phyloP scores from a whole-genome alignment of 352 stramenopile genomes.

The Paralagenidium karlingii region DNA sequence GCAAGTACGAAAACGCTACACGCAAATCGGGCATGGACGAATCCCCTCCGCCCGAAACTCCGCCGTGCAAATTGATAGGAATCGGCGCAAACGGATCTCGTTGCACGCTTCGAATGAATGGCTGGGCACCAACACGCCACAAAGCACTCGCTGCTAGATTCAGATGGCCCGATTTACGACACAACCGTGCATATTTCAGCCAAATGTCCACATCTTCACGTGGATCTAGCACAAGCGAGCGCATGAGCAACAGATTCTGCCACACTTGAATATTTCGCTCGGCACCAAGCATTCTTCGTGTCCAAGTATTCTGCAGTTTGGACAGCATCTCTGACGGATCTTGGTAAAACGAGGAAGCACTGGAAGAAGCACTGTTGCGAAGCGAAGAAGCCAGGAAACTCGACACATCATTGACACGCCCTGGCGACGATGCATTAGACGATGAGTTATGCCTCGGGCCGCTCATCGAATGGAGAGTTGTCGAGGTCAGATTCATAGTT shows the following conservation, averaged over 20 bases:
- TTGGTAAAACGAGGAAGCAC: slow-evolving; percentile 56
- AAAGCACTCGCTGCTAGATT: slow-evolving; percentile 76
- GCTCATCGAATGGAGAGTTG: too few species aligned
- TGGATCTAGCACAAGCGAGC: slow-evolving; percentile 84
- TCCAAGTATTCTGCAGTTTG: slow-evolving; percentile 77
- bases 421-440: slow-evolving; percentile 30
- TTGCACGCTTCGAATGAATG: slow-evolving; percentile 71
- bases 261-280: slow-evolving; percentile 88
- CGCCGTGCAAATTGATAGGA: slow-evolving; percentile 50
- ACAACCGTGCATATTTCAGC: slow-evolving; percentile 90
- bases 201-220: slow-evolving; percentile 89
- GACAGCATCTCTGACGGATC: slow-evolving; percentile 58
- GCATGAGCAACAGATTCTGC: slow-evolving; percentile 93
- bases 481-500: not conserved
- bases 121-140: slow-evolving; percentile 62
- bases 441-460: too few species aligned
- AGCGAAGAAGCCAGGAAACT: slow-evolving; percentile 13
- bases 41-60: slow-evolving; percentile 38
- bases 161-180: slow-evolving; percentile 82
- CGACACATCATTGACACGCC: slow-evolving; percentile 62
- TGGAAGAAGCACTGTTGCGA: slow-evolving; percentile 56
- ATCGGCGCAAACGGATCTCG: slow-evolving; percentile 45
- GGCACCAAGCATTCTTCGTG: slow-evolving; percentile 88
- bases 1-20: slow-evolving; percentile 71
- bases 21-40: slow-evolving; percentile 56